phyloP scores from a whole-genome alignment of 2,329 filamentous ascomycete genomes.

The Elsinoe arachidis region DNA sequence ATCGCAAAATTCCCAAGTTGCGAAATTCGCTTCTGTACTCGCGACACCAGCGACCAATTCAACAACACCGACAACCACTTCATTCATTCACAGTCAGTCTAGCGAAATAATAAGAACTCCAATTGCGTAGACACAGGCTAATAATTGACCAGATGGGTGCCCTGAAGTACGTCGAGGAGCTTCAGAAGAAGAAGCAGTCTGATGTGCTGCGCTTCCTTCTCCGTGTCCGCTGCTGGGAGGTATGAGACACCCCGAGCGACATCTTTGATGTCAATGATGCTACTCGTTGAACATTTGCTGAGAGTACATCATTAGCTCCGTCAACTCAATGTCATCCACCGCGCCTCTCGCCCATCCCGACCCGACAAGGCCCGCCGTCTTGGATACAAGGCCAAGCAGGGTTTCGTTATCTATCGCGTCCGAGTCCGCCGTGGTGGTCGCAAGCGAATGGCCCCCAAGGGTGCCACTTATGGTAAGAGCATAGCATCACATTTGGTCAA shows the following conservation, averaged over 20 bases:
- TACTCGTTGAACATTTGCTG: constrained; percentile 99
- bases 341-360: constrained; percentile 93
- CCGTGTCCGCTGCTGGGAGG: constrained; percentile 99
- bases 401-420: constrained; percentile 99
- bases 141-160: constrained; percentile 71
- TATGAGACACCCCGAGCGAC: constrained; percentile 39
- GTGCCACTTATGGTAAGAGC: constrained; percentile 90
- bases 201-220: constrained; percentile 99
- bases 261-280: constrained; percentile 40
- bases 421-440: constrained; percentile 97
- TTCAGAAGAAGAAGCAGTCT: constrained; percentile 99
- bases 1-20: constrained; percentile 10
- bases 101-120: not conserved
- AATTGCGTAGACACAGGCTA: not conserved
- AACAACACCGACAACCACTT: not conserved
- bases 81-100: constrained; percentile 1
- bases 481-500: constrained; percentile 1
- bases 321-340: constrained; percentile 99
- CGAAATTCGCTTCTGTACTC: constrained; percentile 3
- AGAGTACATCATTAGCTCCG: constrained; percentile 99
- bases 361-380: constrained; percentile 99
- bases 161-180: constrained; percentile 99
- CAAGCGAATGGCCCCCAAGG: constrained; percentile 94
- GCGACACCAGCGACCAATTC: constrained; percentile 2
- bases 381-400: constrained; percentile 99